These are phyloP conservation scores for Colletotrichum aenigma DNA, from an alignment of 2,329 filamentous ascomycete species.

Conservation along the genomic window DNA sequence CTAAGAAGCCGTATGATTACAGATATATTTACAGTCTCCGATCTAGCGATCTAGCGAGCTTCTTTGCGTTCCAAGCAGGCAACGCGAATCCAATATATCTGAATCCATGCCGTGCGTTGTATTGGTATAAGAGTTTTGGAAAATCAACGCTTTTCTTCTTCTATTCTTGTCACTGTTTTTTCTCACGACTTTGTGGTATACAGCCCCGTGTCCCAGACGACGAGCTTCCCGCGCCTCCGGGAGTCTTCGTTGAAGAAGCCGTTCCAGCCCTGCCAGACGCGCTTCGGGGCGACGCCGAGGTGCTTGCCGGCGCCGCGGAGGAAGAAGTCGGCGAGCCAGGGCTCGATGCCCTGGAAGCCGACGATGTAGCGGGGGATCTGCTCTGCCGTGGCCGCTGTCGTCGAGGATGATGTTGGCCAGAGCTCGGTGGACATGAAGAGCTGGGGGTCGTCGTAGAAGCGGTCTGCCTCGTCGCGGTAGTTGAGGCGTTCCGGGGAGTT, in stretches of 20 bases:
- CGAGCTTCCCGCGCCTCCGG: conserved; percentile 58
- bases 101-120: neutral
- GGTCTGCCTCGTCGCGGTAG: conserved; percentile 90
- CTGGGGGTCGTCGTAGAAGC: conserved; percentile 75
- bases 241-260: conserved; percentile 68
- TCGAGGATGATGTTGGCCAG: conserved; percentile 37
- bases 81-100: neutral
- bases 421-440: conserved; percentile 62
- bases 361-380: conserved; percentile 62
- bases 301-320: conserved; percentile 38
- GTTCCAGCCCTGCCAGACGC: conserved; percentile 63
- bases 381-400: conserved; percentile 18
- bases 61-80: neutral
- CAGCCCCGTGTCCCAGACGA: conserved; percentile 62
- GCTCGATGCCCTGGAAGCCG: conserved; percentile 64
- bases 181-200: conserved; percentile 22
- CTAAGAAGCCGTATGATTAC: neutral
- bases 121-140: neutral
- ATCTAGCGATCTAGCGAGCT: neutral
- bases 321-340: conserved; percentile 49
- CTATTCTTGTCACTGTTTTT: neutral
- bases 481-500: conserved; percentile 61
- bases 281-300: conserved; percentile 45
- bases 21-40: neutral
- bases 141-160: neutral